Evolutionary conservation across 768 basidiomycete species (phyloP).

Genomic region (Amanita exitialis): DNA sequence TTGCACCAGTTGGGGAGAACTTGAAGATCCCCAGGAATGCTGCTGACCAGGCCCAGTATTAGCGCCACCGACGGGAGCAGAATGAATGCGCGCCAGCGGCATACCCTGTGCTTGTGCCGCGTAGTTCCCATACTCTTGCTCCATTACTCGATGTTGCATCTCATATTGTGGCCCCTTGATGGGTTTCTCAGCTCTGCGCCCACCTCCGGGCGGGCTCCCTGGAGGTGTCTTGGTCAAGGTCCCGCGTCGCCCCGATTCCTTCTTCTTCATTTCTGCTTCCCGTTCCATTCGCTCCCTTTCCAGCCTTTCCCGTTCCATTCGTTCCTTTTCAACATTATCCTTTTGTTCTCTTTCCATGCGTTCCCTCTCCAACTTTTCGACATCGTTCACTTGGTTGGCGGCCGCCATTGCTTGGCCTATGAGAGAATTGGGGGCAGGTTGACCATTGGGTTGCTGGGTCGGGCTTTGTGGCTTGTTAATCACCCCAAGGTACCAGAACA

Average conservation of each 20-base stretch:
- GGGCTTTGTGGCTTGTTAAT: constrained; percentile 83
- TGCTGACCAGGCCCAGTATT: constrained; percentile 17
- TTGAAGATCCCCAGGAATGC: constrained; percentile 20
- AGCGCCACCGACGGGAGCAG: constrained; percentile 13
- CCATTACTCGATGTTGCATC: constrained; percentile 88
- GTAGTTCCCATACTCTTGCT: constrained; percentile 68
- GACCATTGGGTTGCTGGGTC: constrained; percentile 23
- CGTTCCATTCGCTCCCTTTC: constrained; percentile 30
- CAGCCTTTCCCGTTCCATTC: constrained; percentile 28
- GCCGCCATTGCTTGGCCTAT: constrained; percentile 18
- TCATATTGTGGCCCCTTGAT: constrained; percentile 88
- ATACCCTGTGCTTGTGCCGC: constrained; percentile 22
- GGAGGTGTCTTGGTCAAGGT: constrained; percentile 60
- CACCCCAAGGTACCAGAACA: constrained; percentile 99
- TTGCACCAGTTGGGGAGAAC: constrained; percentile 14
- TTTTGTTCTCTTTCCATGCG: constrained; percentile 20
- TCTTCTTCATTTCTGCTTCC: constrained; percentile 49
- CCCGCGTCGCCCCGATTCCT: constrained; percentile 38
- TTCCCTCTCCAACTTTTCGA: constrained; percentile 30
- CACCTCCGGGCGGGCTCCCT: constrained; percentile 33
- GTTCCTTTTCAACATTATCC: constrained; percentile 34
- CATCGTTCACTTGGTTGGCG: constrained; percentile 18
- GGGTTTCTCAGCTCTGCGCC: constrained; percentile 75
- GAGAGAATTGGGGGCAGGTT: constrained; percentile 15
- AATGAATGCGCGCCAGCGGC: constrained; percentile 15